Evolutionary conservation across 495 filamentous ascomycete genomes (phyloP), one percentile per base, ranked within the genome.

Genomic region (Xylaria acuta): DNA sequence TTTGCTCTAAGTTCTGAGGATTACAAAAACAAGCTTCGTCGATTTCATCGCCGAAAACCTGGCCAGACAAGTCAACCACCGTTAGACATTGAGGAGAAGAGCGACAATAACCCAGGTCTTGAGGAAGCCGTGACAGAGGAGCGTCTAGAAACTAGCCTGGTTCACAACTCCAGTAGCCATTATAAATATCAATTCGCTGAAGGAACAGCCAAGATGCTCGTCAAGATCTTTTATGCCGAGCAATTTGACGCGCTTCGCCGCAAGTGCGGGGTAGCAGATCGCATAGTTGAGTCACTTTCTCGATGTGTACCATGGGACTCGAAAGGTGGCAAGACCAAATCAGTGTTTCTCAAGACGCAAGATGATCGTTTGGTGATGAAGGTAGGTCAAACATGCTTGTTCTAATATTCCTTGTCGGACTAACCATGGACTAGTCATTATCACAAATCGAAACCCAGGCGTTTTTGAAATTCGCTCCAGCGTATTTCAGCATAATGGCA

Each of bases 231-330:
- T 80, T 98, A 94, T 77, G 96, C 95, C 2, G 95, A 98, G 79
- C 95, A 97, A 76, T 99, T 99, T 73, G 97, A 99, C 80, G 96
- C 96, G 0, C 85, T 99, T 5, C 90, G 97, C 32, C 89, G 92
- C 64, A 97, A 97, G 79, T 97, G 94, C 73, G 96, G 95, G 12
- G 93, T 97, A 22, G 89, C 93, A 12, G 94, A 97, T 78, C 93
- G 96, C 38, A 97, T 98, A 71, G 91, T 97, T 41, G 96, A 99
- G 79, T 97, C 94, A 5, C 82, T 99, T 27, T 98, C 95, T 36
- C 90, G 97, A 20, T 98, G 97, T 82, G 85, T 95, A 27, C 97
- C 98, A 79, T 99, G 95, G 95, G 96, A 99, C 79, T 97, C 94
- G 18, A 98, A 97, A 80, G 96, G 96, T 58, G 96, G 96, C 65